phyloP scores from a whole-genome alignment of 441 rosid species.

The Pelargonium fulgidum region DNA sequence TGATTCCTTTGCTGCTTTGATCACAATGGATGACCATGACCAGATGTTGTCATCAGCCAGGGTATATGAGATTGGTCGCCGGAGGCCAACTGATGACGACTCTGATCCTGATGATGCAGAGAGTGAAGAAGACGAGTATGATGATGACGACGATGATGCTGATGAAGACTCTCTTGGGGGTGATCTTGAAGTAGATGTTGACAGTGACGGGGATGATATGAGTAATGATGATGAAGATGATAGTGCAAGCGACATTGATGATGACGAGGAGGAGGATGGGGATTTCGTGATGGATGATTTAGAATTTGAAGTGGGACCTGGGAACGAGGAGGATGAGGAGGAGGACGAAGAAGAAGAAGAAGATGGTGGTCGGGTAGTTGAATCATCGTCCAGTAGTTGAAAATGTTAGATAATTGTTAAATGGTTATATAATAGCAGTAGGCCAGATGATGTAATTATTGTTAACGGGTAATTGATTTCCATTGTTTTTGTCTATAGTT shows the following conservation, averaged over 20 bases:
- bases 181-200: constrained; percentile 35
- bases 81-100: constrained; percentile 93
- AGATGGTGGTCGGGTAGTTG: constrained; percentile 40
- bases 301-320: constrained; percentile 55
- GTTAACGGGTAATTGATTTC: no score
- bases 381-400: constrained; percentile 30
- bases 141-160: constrained; percentile 46
- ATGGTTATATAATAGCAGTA: no score
- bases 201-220: constrained; percentile 37
- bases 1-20: constrained; percentile 81
- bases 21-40: constrained; percentile 94
- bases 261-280: constrained; percentile 44
- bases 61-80: constrained; percentile 87
- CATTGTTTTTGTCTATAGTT: no score
- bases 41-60: constrained; percentile 92
- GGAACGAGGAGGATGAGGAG: constrained; percentile 63
- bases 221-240: constrained; percentile 58
- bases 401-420: no score
- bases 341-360: constrained; percentile 29
- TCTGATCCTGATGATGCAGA: constrained; percentile 97
- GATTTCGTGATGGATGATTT: constrained; percentile 53
- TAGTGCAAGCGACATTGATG: constrained; percentile 57
- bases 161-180: constrained; percentile 71
- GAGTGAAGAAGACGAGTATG: constrained; percentile 89
- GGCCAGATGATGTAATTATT: no score